Conservation (phyloP, 805 yeast genomes). For the Zygotorulaspora chibaensis region DNA sequence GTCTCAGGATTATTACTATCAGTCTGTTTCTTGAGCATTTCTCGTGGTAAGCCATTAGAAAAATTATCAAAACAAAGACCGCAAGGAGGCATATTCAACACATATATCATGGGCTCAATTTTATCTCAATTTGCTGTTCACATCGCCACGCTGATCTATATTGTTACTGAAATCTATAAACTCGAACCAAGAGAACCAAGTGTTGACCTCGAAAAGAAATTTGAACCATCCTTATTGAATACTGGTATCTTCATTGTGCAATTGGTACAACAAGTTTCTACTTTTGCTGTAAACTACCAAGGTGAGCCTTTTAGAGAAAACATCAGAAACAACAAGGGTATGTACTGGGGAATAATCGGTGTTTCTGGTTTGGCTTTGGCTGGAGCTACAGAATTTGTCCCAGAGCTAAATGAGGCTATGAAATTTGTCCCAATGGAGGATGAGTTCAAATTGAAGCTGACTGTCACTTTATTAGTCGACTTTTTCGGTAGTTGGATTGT, state of each 20-base stretch:
- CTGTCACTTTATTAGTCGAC: slow-evolving; percentile 68
- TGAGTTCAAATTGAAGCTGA: slow-evolving; percentile 71
- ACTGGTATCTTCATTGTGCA: slow-evolving; percentile 94
- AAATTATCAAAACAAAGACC: slow-evolving; percentile 92
- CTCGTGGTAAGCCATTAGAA: slow-evolving; percentile 87
- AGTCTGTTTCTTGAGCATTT: slow-evolving; percentile 91
- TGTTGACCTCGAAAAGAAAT: slow-evolving; percentile 83
- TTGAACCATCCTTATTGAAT: slow-evolving; percentile 84
- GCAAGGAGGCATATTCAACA: slow-evolving; percentile 93
- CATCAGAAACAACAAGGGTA: slow-evolving; percentile 85
- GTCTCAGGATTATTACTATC: slow-evolving; percentile 88
- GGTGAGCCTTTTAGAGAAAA: slow-evolving; percentile 96
- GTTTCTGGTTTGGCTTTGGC: slow-evolving; percentile 84
- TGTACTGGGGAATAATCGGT: slow-evolving; percentile 92
- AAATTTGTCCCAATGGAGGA: slow-evolving; percentile 82
- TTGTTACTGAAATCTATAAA: slow-evolving; percentile 76
- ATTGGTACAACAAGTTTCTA: slow-evolving; percentile 93
- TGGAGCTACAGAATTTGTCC: slow-evolving; percentile 91
- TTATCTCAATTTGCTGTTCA: slow-evolving; percentile 95
- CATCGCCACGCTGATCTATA: slow-evolving; percentile 72
- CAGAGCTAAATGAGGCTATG: slow-evolving; percentile 90
- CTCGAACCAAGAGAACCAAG: slow-evolving; percentile 91
- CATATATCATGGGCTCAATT: slow-evolving; percentile 95
- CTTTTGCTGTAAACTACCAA: slow-evolving; percentile 96
- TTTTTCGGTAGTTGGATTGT: slow-evolving; percentile 70